phyloP scores from a whole-genome alignment of 345 rosid species.

The Stellera chamaejasme region DNA sequence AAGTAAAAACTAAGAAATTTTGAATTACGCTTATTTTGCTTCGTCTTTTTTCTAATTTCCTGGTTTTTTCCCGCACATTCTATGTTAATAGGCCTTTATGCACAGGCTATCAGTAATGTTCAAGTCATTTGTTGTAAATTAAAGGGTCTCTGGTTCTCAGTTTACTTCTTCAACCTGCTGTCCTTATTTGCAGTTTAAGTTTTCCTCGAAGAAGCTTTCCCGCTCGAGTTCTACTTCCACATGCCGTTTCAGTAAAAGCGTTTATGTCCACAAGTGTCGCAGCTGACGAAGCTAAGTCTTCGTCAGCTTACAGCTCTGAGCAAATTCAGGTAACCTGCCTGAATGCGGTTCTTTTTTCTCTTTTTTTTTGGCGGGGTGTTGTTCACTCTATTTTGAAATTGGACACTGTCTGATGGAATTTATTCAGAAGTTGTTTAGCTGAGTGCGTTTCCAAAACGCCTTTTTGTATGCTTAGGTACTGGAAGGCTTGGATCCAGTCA shows the following conservation, averaged over 20 bases:
- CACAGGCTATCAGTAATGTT: neutral
- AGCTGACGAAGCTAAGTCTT: conserved; percentile 48
- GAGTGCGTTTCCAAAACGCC: conserved; percentile 3
- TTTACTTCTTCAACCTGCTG: neutral
- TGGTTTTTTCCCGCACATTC: neutral
- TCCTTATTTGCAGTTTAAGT: conserved; percentile 33
- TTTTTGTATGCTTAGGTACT: conserved; percentile 49
- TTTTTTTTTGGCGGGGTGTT: neutral
- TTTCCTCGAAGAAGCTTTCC: conserved; percentile 27
- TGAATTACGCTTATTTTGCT: neutral
- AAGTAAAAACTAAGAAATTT: neutral
- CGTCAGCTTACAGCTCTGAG: conserved; percentile 68
- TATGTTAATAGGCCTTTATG: neutral
- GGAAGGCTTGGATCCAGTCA: conserved; percentile 95
- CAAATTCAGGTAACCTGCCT: conserved; percentile 66
- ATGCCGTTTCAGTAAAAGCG: conserved; percentile 39
- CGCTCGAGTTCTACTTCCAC: conserved; percentile 23
- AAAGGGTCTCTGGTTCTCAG: neutral
- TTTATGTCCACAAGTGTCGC: conserved; percentile 54
- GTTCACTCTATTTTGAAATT: neutral
- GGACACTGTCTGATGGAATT: too few species aligned
- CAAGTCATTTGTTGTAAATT: neutral
- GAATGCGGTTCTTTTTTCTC: neutral
- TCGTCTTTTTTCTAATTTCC: neutral
- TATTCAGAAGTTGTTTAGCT: neutral